A percentile compares a stretch with the other conserved stretches of the same genome.
These are phyloP conservation scores for Paraconiothyrium sp. DNA, from an alignment of 2,329 filamentous ascomycete species.

Conservation along the genomic window DNA sequence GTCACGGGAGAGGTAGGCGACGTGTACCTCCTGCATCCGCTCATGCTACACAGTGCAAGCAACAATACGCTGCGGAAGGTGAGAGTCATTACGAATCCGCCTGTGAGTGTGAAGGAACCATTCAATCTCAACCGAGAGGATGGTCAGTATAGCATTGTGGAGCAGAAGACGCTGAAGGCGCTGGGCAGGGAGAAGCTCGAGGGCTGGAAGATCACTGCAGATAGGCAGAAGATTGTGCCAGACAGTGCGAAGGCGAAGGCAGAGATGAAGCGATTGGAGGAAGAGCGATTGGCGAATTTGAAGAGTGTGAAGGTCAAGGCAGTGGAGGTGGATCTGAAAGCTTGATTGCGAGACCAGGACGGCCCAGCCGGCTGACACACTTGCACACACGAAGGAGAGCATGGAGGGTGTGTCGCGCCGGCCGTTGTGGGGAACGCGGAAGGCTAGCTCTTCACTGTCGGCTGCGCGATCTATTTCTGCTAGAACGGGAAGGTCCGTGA, in stretches of 20 bases:
- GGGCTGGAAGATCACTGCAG: constrained; percentile 63
- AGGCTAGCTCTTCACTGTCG: neutral
- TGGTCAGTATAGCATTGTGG: constrained; percentile 64
- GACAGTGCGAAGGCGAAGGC: constrained; percentile 59
- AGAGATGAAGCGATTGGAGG: constrained; percentile 60
- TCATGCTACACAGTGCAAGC: constrained; percentile 67
- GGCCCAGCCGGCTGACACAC: no score
- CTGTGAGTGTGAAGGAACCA: constrained; percentile 62
- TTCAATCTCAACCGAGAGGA: constrained; percentile 63
- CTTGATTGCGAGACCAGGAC: constrained; percentile 13
- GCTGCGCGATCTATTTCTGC: neutral
- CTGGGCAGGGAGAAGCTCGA: constrained; percentile 59
- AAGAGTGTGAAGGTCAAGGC: constrained; percentile 28
- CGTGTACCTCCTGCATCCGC: constrained; percentile 67
- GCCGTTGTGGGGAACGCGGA: neutral
- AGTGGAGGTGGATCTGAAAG: constrained; percentile 26
- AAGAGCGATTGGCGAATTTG: constrained; percentile 55
- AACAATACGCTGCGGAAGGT: constrained; percentile 59
- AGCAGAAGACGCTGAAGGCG: constrained; percentile 63
- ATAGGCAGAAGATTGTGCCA: constrained; percentile 62
- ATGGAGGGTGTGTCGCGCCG: neutral
- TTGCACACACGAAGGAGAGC: neutral
- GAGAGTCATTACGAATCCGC: constrained; percentile 66
- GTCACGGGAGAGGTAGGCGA: constrained; percentile 64
- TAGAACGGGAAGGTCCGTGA: neutral